Percentiles rank a stretch among this genome's conserved stretches.
These are phyloP conservation scores for Ganoderma sinense DNA, from an alignment of 1,284 basidiomycete genomes.

Conservation along the genomic window DNA sequence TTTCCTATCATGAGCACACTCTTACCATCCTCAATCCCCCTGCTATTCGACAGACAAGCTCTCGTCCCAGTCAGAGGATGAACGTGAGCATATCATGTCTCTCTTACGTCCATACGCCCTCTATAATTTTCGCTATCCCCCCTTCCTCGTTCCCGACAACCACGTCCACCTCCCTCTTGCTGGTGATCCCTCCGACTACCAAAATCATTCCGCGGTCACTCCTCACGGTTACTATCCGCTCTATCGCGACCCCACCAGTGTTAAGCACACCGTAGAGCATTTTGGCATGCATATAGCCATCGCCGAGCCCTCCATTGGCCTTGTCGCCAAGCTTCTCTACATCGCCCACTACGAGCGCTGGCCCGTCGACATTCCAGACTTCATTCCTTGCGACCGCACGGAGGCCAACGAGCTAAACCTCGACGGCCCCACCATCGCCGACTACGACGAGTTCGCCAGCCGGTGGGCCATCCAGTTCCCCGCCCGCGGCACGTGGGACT, in stretches of 20 bases:
- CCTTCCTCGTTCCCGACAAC: conserved; percentile 64
- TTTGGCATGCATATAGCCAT: conserved; percentile 51
- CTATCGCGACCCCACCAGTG: conserved; percentile 50
- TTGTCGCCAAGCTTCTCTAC: conserved; percentile 69
- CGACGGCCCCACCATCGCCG: conserved; percentile 59
- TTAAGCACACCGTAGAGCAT: conserved; percentile 40
- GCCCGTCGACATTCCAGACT: conserved; percentile 51
- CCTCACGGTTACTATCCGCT: conserved; percentile 65
- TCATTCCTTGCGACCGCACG: conserved; percentile 56
- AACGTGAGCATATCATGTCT: conserved; percentile 53
- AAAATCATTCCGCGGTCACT: conserved; percentile 41
- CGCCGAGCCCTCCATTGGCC: conserved; percentile 57
- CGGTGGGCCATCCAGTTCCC: conserved; percentile 42
- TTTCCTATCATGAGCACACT: conserved; percentile 16
- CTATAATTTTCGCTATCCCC: conserved; percentile 54
- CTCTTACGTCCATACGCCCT: conserved; percentile 66
- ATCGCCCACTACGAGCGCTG: conserved; percentile 63
- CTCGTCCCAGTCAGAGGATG: conserved; percentile 44
- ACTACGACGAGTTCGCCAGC: conserved; percentile 65
- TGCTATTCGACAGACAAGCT: conserved; percentile 50
- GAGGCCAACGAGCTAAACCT: conserved; percentile 44
- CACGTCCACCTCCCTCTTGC: conserved; percentile 62
- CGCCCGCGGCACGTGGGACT: conserved; percentile 47
- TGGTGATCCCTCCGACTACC: conserved; percentile 45
- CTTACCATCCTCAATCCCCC: not conserved